Base-by-base conservation (phyloP, 352 stramenopile species). In the Globisporangium abappressorium region DNA sequence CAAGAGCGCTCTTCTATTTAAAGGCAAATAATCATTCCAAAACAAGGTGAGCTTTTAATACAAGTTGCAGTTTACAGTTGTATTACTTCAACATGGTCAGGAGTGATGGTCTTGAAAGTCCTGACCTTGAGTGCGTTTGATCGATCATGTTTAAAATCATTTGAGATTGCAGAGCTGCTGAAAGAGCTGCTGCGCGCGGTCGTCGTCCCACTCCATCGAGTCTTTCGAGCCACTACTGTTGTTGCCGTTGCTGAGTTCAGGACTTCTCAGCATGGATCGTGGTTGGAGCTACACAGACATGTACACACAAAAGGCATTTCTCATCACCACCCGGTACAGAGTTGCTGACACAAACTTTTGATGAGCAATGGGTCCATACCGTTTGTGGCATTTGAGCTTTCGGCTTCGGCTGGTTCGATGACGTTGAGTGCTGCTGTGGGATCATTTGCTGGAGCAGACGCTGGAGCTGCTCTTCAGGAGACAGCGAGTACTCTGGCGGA, bases 161-260 rank as follows among this genome's bases (percentile, higher is more conserved):
- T 66, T 66, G 15, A 89, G 69, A 2, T 65, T 73, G 57, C 75
- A 86, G 51, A 93, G 80, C 72, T 93, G 82, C 55, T 80, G 63
- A 73, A 93, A 93, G 7, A 93, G 74, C 33, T 91, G 72, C 12
- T 77, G 73, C 8, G 85, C 74, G 7, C 81, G 80, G 24, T 82
- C 70, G 59, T 93, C 85, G 28, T 90, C 81, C 72, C 81, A 89
- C 34, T 85, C 70, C 30, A 57, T 43, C 7, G 59, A 55, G 11
- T 15, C 34, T 5, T 47, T 4, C 1, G 33, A 14, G 34, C 30
- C 26, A 4, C 12, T 49, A 4, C 34, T 30, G 2, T 54, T 53
- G 55, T 34, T 41, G 28, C n/a, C 36, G 53, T 38, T 51, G 36
- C 15, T 41, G 1, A 20, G n/a, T 9, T 28, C 11, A 8, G 20